These are phyloP conservation scores for Corylus heterophylla DNA, from an alignment of 306 rosid genomes.

Conservation along the genomic window DNA sequence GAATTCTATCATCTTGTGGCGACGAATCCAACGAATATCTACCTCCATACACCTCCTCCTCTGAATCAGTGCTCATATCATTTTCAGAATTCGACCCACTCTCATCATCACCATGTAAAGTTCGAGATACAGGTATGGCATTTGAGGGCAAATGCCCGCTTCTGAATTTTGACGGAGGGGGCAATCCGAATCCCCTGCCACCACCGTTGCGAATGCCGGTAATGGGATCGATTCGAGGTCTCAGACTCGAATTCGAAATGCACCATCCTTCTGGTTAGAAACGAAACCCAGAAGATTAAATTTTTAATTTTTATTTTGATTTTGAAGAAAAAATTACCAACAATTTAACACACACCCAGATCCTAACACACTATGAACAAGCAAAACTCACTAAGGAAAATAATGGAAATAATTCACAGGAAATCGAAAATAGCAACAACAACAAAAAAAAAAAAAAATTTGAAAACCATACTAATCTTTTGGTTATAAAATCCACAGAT, in stretches of 20 bases:
- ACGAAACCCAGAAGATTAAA: constrained; percentile 19
- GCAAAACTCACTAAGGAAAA: neutral
- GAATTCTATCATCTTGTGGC: constrained; percentile 58
- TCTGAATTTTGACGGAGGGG: constrained; percentile 83
- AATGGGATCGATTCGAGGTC: constrained; percentile 65
- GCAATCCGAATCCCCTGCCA: constrained; percentile 73
- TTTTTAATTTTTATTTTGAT: neutral
- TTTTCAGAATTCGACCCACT: constrained; percentile 72
- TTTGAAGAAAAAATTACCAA: constrained; percentile 2
- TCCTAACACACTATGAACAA: constrained; percentile 4
- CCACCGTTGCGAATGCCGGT: constrained; percentile 44
- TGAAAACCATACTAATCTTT: neutral
- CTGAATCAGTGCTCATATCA: constrained; percentile 61
- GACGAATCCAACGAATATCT: constrained; percentile 85
- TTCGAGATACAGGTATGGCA: constrained; percentile 54
- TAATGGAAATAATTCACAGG: neutral
- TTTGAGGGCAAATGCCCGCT: constrained; percentile 82
- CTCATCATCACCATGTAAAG: constrained; percentile 38
- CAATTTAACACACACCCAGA: constrained; percentile 24
- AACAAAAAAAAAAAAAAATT: neutral
- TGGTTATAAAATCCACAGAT: neutral
- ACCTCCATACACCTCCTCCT: constrained; percentile 67
- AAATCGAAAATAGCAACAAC: neutral
- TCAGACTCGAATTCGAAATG: constrained; percentile 41
- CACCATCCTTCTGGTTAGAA: constrained; percentile 48